Base-by-base conservation (phyloP, 176 grass and related monocot genomes). In the Bonia amplexicaulis region DNA sequence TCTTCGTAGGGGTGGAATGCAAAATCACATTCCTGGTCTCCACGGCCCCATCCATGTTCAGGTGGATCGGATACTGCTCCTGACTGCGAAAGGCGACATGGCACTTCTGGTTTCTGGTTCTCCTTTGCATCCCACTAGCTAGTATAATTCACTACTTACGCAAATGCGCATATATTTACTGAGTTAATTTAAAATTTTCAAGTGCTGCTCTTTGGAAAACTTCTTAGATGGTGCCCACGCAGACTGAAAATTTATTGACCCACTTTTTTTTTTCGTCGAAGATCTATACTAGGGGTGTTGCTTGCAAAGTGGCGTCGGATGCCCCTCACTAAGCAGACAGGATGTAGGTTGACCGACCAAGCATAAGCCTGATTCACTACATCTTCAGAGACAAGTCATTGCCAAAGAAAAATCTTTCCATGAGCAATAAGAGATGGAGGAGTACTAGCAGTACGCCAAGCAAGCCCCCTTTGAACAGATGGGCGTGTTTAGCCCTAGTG, bases 291-390 rank as follows among this genome's bases (percentile, higher is more conserved):
- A 17, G 47, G 9, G 48, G 35, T 73, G 46, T n/a, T 35, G 23
- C 40, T 70, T 19, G 75, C 59, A 46, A 47, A 47, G 66, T 12
- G 54, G 45, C 65, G 75, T 60, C 16, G 31, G 70, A 75, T 85
- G 81, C 69, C 78, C 70, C 69, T 76, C 77, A 51, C 62, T 67
- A 25, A 8, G 61, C 82, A 84, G 82, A 89, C 77, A 89, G 37
- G 71, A 41, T 62, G 77, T 69, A 51, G 59, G 82, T 76, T 80
- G 82, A 75, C 82, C 42, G 76, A 80, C 51, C 33, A 31, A 47
- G 60, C 57, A 29, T 14, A 45, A 0, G 46, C 68, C 59, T 10
- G 31, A 44, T 45, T 31, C 54, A 6, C 68, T 64, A 17, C 77
- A 11, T 53, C 74, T 84, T 72, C 33, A 47, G 3, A 35, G 40